Conservation (phyloP, 2,329 filamentous ascomycete genomes). For the Exserohilum rostratum region DNA sequence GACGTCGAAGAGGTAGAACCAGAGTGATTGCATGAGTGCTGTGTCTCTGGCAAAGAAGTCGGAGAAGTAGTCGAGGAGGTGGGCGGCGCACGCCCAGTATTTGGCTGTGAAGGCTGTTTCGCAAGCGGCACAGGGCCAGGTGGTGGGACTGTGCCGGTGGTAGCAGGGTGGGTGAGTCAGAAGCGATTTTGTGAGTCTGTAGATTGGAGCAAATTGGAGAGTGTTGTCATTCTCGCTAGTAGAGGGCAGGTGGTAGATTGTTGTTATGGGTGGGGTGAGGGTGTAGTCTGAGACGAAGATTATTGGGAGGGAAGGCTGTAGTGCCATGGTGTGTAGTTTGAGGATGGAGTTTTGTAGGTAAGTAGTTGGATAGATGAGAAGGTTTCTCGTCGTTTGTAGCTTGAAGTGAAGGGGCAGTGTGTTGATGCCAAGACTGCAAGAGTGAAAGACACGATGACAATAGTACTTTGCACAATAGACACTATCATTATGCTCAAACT, state of each 20-base stretch:
- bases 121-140: conserved; percentile 16
- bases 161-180: conserved; percentile 2
- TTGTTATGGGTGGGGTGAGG: not conserved
- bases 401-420: not conserved
- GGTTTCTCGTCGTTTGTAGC: not conserved
- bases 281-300: conserved; percentile 5
- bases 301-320: not conserved
- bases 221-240: not conserved
- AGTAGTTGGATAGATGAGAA: not conserved
- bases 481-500: not conserved
- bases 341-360: no score
- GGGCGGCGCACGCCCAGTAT: conserved; percentile 26
- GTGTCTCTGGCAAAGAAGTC: conserved; percentile 34
- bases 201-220: conserved; percentile 10
- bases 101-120: conserved; percentile 3
- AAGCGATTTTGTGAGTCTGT: conserved; percentile 20
- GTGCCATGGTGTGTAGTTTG: not conserved
- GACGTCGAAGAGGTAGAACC: conserved; percentile 36
- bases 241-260: not conserved
- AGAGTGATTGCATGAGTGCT: conserved; percentile 29
- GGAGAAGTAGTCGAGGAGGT: conserved; percentile 39
- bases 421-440: conserved; percentile 10
- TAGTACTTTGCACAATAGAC: not conserved
- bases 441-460: not conserved
- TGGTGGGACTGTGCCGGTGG: not conserved